phyloP scores from a whole-genome alignment of 345 rosid species.

The Rubroshorea leprosula region DNA sequence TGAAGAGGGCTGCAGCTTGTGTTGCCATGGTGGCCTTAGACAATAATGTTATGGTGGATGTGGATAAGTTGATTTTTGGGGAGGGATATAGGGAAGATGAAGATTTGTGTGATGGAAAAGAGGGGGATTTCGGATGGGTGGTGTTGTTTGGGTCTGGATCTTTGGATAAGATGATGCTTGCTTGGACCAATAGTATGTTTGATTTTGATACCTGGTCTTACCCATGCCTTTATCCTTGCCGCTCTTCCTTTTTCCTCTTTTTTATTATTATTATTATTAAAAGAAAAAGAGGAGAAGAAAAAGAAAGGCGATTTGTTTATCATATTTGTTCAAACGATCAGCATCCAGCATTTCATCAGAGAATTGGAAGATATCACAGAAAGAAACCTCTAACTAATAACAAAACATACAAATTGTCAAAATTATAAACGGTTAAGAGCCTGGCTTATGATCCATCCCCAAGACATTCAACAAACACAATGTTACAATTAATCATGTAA shows the following conservation, averaged over 20 bases:
- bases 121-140: slow-evolving; percentile 22
- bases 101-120: not conserved
- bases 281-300: no score
- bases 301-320: no score
- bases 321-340: no score
- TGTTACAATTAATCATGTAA: slow-evolving; percentile 4
- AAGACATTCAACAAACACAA: not conserved
- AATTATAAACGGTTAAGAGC: no score
- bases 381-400: no score
- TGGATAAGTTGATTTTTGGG: not conserved
- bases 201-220: slow-evolving; percentile 29
- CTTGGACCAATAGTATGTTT: slow-evolving; percentile 35
- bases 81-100: slow-evolving; percentile 1
- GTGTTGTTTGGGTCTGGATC: slow-evolving; percentile 13
- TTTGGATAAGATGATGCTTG: slow-evolving; percentile 43
- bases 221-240: slow-evolving; percentile 14
- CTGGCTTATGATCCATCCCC: no score
- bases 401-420: no score
- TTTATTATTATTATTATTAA: not conserved
- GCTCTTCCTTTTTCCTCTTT: not conserved
- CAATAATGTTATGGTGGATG: not conserved
- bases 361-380: not conserved
- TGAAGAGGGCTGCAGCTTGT: slow-evolving; percentile 61
- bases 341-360: no score
- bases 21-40: slow-evolving; percentile 43